Evolutionary conservation across 176 grass and related monocot genomes (phyloP), one percentile per base, ranked within the genome.

Genomic region (Melocanna baccifera): DNA sequence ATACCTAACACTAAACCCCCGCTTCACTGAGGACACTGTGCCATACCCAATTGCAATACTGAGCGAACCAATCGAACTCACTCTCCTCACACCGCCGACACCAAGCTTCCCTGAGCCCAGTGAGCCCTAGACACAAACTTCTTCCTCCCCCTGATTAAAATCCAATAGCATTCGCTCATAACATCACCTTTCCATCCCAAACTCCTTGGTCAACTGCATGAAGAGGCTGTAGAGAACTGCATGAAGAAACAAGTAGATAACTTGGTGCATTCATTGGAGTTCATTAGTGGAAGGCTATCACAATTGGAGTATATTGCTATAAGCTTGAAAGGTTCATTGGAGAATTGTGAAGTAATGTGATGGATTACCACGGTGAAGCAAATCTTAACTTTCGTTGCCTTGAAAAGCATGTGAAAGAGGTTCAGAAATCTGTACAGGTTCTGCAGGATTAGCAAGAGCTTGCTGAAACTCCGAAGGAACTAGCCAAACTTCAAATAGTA

Each of bases 211-310:
- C n/a, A n/a, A n/a, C n/a, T n/a, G n/a, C n/a, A n/a, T n/a, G n/a
- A n/a, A n/a, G 86, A 80, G 41, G 88, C 75, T 69, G 89, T 99
- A 45, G 93, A 99, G 74, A 92, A 70, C n/a, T 99, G 93, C 84
- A 99, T 99, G 93, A 96, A 99, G 74, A 98, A 99, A 74, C 92
- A 99, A 62, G 96, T 93, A 51, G 93, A 99, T 26, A 96, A 88
- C 20, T 52, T 99, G 79, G 87, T 99, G 82, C 75, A 87, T 8
- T 94, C 89, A 12, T 88, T 99, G 63, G 93, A 99, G 40, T 93
- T 92, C 75, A 94, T 99, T 42, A 90, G 91, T 41, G 96, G 91
- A 32, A 89, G 89, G 55, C 28, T 99, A 34, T 95, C 96, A 4
- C 96, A 99, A 56, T 32, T 99, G 74, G 96, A 99, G 91, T 96